A percentile compares a stretch with the other conserved stretches of the same genome.
Evolutionary conservation across 2,329 filamentous ascomycete genomes (phyloP).

Genomic region (Fusarium algeriense): DNA sequence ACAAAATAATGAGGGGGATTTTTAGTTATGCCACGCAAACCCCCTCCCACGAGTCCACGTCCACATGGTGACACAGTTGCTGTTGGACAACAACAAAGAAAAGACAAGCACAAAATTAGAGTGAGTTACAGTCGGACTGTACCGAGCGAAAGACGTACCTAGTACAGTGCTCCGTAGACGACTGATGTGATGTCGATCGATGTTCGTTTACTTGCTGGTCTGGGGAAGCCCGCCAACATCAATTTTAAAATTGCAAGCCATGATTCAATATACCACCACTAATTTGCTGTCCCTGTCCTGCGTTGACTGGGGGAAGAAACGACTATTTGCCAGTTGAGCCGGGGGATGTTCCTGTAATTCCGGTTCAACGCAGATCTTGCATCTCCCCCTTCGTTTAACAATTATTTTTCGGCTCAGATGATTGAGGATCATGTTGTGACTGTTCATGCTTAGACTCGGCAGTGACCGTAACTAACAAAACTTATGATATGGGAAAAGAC

Average conservation of each 20-base stretch:
- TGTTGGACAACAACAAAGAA: background rate
- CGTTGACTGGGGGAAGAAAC: conserved; percentile 34
- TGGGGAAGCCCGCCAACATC: conserved; percentile 47
- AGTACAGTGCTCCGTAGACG: conserved; percentile 16
- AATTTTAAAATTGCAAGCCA: conserved; percentile 51
- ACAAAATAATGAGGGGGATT: background rate
- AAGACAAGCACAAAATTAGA: background rate
- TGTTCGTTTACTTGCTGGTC: conserved; percentile 7
- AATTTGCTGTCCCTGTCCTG: conserved; percentile 45
- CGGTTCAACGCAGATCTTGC: conserved; percentile 42
- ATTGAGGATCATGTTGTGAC: conserved; percentile 14
- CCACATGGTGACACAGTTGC: conserved; percentile 30
- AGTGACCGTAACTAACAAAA: conserved; percentile 4
- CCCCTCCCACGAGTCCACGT: conserved; percentile 22
- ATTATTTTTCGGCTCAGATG: conserved; percentile 12
- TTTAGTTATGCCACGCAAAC: conserved; percentile 22
- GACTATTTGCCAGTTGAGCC: conserved; percentile 14
- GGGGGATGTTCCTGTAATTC: conserved; percentile 40
- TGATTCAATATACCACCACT: conserved; percentile 43
- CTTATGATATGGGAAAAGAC: conserved; percentile 26
- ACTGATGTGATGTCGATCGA: conserved; percentile 40
- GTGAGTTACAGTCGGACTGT: conserved; percentile 26
- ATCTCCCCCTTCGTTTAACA: conserved; percentile 5
- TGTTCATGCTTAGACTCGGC: background rate
- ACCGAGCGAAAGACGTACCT: conserved; percentile 15